phyloP scores from a whole-genome alignment of 805 yeast genomes.

The Candida manassasensis region DNA sequence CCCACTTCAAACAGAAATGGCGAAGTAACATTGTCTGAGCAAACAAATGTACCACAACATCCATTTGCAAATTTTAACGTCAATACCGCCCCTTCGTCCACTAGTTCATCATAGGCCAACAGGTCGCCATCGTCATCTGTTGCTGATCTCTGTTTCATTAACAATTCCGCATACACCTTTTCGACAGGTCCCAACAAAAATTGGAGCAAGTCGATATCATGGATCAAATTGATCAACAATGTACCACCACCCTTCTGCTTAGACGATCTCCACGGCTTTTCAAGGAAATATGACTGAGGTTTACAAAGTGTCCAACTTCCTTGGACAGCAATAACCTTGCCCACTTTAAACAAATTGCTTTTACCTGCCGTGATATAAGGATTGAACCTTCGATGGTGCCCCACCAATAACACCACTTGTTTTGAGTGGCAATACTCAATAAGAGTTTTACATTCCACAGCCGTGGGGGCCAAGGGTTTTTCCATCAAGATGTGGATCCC shows the following conservation, averaged over 20 bases:
- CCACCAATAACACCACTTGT: conserved; percentile 32
- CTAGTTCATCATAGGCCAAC: conserved; percentile 14
- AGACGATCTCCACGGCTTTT: conserved; percentile 37
- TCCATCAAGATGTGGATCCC: conserved; percentile 38
- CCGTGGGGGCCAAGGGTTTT: conserved; percentile 35
- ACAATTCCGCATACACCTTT: conserved; percentile 35
- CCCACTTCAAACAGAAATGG: conserved; percentile 40
- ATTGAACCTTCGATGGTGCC: conserved; percentile 41
- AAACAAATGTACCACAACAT: conserved; percentile 36
- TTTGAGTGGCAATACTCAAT: conserved; percentile 20
- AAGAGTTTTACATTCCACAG: conserved; percentile 30
- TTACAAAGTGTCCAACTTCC: conserved; percentile 39
- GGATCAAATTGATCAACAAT: conserved; percentile 36
- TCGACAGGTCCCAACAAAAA: conserved; percentile 37
- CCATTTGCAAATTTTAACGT: conserved; percentile 35
- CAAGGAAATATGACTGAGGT: conserved; percentile 29
- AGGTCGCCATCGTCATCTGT: conserved; percentile 10
- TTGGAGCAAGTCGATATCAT: conserved; percentile 38
- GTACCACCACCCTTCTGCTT: conserved; percentile 35
- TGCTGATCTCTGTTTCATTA: conserved; percentile 26
- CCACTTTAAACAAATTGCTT: conserved; percentile 25
- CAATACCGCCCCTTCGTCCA: conserved; percentile 40
- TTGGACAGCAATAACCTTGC: conserved; percentile 33
- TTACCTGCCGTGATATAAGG: conserved; percentile 38
- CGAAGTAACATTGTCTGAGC: conserved; percentile 37